These are phyloP conservation scores for Metarhizium robertsii DNA, from an alignment of 2,329 filamentous ascomycete genomes.

Conservation along the genomic window DNA sequence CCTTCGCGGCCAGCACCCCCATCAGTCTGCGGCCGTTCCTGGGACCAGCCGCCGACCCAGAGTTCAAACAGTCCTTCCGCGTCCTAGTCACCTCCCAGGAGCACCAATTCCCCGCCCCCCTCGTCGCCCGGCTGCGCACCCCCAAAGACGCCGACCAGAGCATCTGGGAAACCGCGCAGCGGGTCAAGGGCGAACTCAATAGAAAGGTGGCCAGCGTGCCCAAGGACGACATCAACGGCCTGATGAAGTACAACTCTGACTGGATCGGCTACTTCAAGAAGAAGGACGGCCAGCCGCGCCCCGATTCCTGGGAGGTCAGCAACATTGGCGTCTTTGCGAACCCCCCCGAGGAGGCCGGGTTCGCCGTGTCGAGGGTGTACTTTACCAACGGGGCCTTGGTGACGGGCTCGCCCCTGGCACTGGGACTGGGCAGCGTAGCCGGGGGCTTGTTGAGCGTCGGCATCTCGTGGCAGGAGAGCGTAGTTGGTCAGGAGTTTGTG, in stretches of 20 bases:
- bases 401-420: conserved; percentile 29
- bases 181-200: conserved; percentile 25
- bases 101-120: conserved; percentile 18
- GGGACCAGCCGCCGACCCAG: conserved; percentile 14
- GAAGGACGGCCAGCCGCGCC: conserved; percentile 32
- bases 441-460: conserved; percentile 30
- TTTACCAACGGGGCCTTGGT: conserved; percentile 41
- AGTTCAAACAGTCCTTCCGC: conserved; percentile 20
- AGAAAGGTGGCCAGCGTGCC: conserved; percentile 24
- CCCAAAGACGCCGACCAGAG: conserved; percentile 11
- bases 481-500: conserved; percentile 29
- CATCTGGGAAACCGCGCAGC: conserved; percentile 33
- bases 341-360: conserved; percentile 9
- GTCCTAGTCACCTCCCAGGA: conserved; percentile 28
- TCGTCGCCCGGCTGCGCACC: conserved; percentile 16
- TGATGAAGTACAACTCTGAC: conserved; percentile 34
- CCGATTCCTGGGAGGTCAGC: conserved; percentile 40
- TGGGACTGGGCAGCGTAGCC: conserved; percentile 38
- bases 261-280: conserved; percentile 29
- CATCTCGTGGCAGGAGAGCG: conserved; percentile 38
- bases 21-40: conserved; percentile 35
- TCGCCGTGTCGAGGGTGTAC: conserved; percentile 32
- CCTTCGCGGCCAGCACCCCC: conserved; percentile 31
- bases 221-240: conserved; percentile 30
- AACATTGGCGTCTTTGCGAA: conserved; percentile 38